These are phyloP conservation scores for Backusella psychrophila DNA, from an alignment of 192 early-diverging fungal species.

Conservation along the genomic window DNA sequence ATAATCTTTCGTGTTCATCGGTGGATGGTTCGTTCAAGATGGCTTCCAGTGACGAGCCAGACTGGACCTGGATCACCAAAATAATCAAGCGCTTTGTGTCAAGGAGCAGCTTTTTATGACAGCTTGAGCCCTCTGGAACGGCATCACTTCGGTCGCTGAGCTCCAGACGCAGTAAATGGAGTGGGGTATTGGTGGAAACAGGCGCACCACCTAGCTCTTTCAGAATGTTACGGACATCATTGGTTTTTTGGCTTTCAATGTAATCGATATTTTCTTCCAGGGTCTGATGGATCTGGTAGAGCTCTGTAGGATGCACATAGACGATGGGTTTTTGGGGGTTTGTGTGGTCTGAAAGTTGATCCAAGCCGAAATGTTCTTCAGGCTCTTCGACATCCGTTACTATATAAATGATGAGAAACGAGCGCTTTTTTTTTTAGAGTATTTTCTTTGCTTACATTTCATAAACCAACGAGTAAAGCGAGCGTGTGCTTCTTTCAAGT, in stretches of 20 bases:
- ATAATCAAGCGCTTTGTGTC: conserved; percentile 91
- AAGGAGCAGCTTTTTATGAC: conserved; percentile 69
- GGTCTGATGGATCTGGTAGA: conserved; percentile 86
- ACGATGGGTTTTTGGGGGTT: conserved; percentile 82
- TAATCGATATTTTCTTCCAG: conserved; percentile 78
- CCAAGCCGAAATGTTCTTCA: conserved; percentile 88
- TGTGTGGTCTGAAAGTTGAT: conserved; percentile 82
- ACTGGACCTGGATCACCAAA: conserved; percentile 83
- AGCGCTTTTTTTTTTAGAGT: not conserved
- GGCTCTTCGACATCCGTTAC: conserved; percentile 85
- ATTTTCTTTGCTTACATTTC: conserved; percentile 50
- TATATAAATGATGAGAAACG: conserved; percentile 16
- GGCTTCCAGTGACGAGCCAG: conserved; percentile 78
- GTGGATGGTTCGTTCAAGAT: conserved; percentile 78
- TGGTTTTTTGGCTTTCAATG: conserved; percentile 62
- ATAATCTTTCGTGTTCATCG: conserved; percentile 71
- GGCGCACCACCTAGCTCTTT: conserved; percentile 66
- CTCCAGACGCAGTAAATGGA: conserved; percentile 56
- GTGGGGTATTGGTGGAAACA: not conserved
- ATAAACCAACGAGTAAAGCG: conserved; percentile 86
- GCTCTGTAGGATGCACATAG: conserved; percentile 88
- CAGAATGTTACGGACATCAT: conserved; percentile 64
- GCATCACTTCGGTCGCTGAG: conserved; percentile 73
- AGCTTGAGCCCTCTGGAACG: conserved; percentile 53
- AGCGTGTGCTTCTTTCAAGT: conserved; percentile 72